Conservation (phyloP, 306 rosid genomes). For the Cyamopsis tetragonoloba region DNA sequence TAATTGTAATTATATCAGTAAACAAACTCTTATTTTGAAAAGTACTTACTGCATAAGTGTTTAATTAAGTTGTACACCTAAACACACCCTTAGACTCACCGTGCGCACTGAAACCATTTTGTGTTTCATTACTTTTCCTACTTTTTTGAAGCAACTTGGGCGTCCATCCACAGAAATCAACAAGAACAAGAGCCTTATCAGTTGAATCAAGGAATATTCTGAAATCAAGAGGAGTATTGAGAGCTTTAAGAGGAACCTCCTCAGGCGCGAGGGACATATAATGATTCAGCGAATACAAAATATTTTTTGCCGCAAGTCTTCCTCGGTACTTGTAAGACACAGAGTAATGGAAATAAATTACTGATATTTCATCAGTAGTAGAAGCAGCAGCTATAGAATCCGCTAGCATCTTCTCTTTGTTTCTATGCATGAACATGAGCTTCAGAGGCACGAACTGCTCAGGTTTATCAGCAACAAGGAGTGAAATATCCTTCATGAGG, state of each 20-base stretch:
- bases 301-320: constrained; percentile 47
- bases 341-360: constrained; percentile 62
- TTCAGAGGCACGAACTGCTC: constrained; percentile 46
- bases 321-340: constrained; percentile 68
- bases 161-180: constrained; percentile 91
- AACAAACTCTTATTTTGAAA: no score
- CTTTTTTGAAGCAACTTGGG: constrained; percentile 41
- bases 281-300: constrained; percentile 48
- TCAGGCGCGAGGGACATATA: constrained; percentile 38
- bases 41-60: no score
- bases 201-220: constrained; percentile 56
- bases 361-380: constrained; percentile 46
- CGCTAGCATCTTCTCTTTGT: constrained; percentile 53
- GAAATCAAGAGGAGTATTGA: constrained; percentile 45
- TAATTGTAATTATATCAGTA: no score
- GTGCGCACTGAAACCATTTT: constrained; percentile 27
- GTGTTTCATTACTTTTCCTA: constrained; percentile 47
- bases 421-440: constrained; percentile 56
- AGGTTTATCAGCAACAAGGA: constrained; percentile 17
- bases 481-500: constrained; percentile 56
- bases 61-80: no score
- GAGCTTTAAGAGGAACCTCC: constrained; percentile 52
- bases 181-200: constrained; percentile 61
- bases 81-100: constrained; percentile 43
- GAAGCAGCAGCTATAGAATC: constrained; percentile 57